Conservation (phyloP, 2,329 filamentous ascomycete species). For the Ciborinia camelliae region DNA sequence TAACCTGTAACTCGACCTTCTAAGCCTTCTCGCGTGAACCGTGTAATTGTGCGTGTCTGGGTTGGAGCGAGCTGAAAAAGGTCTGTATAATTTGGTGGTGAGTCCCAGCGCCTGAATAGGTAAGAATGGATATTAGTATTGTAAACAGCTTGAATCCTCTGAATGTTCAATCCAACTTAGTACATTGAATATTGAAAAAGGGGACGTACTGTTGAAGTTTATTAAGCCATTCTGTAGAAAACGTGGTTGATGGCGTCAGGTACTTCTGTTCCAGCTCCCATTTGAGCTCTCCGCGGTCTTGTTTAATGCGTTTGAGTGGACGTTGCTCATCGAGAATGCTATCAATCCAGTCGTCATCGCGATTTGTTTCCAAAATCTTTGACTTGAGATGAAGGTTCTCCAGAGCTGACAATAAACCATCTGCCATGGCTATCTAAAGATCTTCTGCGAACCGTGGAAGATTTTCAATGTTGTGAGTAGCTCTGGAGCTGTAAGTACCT, state of each 20-base stretch:
- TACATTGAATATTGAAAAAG: neutral
- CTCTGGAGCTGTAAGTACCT: constrained; percentile 5
- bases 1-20: constrained; percentile 93
- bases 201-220: constrained; percentile 68
- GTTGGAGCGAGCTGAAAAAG: constrained; percentile 85
- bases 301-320: constrained; percentile 48
- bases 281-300: constrained; percentile 62
- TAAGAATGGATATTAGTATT: constrained; percentile 21
- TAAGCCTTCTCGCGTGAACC: constrained; percentile 86
- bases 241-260: constrained; percentile 72
- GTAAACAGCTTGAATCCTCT: neutral
- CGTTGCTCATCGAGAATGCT: constrained; percentile 53
- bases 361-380: constrained; percentile 31
- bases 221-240: constrained; percentile 85
- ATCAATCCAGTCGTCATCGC: constrained; percentile 50
- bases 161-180: neutral
- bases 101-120: constrained; percentile 69
- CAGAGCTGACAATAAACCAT: constrained; percentile 47
- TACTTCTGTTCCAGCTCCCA: constrained; percentile 71
- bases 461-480: neutral
- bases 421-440: constrained; percentile 29
- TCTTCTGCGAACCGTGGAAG: neutral
- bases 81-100: constrained; percentile 73
- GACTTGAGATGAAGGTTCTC: constrained; percentile 47
- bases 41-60: constrained; percentile 89